Conservation (phyloP, 2,329 filamentous ascomycete species). For the Aureobasidium sp. region DNA sequence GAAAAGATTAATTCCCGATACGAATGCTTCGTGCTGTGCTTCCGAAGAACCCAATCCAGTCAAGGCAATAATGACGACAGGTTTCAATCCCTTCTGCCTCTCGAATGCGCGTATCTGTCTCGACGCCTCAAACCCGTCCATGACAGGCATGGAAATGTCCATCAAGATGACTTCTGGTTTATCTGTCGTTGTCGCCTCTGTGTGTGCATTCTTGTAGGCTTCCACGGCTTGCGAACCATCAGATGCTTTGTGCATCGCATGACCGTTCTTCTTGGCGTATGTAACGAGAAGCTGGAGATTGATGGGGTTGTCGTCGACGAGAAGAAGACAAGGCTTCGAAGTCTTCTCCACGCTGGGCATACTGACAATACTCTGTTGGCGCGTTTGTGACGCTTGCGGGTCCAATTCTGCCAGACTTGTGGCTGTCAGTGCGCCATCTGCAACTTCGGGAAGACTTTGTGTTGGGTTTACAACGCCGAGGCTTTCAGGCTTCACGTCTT, state of each 20-base stretch:
- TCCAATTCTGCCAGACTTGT: not conserved
- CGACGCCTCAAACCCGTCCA: constrained; percentile 21
- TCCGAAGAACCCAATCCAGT: constrained; percentile 20
- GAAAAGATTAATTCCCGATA: constrained; percentile 27
- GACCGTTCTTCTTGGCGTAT: constrained; percentile 27
- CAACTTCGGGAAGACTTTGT: not conserved
- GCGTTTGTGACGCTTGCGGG: constrained; percentile 16
- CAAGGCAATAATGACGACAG: constrained; percentile 21
- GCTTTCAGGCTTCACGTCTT: not conserved
- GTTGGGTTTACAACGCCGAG: not conserved
- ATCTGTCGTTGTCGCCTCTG: not conserved
- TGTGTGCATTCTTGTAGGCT: constrained; percentile 24
- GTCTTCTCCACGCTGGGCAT: not conserved
- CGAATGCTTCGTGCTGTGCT: constrained; percentile 25
- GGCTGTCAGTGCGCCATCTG: not conserved
- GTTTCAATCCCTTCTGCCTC: constrained; percentile 20
- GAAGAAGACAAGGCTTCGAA: constrained; percentile 21
- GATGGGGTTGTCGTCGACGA: constrained; percentile 26
- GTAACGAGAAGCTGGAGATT: constrained; percentile 27
- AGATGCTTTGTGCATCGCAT: constrained; percentile 33
- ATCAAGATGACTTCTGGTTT: constrained; percentile 33
- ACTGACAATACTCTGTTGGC: constrained; percentile 26
- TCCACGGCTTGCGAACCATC: constrained; percentile 42
- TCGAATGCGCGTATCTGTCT: constrained; percentile 28
- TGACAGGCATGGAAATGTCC: constrained; percentile 24